Conservation (phyloP, 208 protist genomes). For the Wallacemonas sp. region DNA sequence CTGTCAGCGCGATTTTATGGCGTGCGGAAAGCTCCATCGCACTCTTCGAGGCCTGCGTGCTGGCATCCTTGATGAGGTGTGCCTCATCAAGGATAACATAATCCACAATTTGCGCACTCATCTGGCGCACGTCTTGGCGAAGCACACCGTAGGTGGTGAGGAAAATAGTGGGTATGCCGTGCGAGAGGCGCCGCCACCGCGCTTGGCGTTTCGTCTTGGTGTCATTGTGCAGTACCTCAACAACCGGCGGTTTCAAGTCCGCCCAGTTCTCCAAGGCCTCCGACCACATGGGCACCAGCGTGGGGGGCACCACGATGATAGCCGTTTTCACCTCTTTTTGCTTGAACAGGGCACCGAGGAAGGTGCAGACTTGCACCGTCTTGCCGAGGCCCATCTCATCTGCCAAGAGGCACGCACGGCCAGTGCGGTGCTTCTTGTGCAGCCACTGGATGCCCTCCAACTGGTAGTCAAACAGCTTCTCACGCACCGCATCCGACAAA, state of each 20-base stretch:
- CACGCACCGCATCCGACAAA: constrained; percentile 30
- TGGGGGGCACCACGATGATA: constrained; percentile 92
- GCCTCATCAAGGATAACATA: constrained; percentile 88
- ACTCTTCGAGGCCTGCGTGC: constrained; percentile 54
- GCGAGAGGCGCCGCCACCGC: constrained; percentile 56
- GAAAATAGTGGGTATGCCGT: constrained; percentile 55
- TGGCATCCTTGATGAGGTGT: constrained; percentile 77
- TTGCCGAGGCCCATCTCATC: constrained; percentile 98
- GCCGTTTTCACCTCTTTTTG: constrained; percentile 84
- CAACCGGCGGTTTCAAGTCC: constrained; percentile 14
- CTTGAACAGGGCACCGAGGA: constrained; percentile 87
- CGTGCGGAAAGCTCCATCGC: constrained; percentile 59
- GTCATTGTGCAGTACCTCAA: constrained; percentile 67
- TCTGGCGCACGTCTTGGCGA: constrained; percentile 57
- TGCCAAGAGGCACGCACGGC: constrained; percentile 94
- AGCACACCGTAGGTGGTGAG: constrained; percentile 86
- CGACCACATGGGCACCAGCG: constrained; percentile 93
- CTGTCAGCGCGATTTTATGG: constrained; percentile 82
- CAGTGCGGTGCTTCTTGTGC: constrained; percentile 92
- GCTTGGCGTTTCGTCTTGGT: constrained; percentile 40
- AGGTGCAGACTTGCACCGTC: constrained; percentile 95
- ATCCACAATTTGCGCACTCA: constrained; percentile 63
- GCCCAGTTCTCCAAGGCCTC: constrained; percentile 85
- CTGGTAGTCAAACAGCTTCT: constrained; percentile 93
- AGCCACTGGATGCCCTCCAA: constrained; percentile 94